Percentiles rank a stretch among this genome's conserved stretches.
Evolutionary conservation across 1,139 yeast genomes (phyloP).

Genomic region (Candida smagusa): DNA sequence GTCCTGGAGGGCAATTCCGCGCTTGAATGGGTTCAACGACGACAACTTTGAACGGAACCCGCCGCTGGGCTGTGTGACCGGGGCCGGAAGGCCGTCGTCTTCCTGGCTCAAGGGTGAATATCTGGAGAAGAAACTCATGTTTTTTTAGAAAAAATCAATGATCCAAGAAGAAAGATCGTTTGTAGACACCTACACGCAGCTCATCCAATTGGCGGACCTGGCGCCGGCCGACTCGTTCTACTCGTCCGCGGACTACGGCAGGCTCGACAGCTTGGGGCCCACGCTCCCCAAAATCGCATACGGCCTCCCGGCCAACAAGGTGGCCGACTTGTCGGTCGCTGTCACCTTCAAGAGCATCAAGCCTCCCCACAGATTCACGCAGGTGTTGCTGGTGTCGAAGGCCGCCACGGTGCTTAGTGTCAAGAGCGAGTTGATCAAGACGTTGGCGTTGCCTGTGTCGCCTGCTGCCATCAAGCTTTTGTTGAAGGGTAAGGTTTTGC

Average conservation of each 20-base stretch:
- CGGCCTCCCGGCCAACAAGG: conserved; percentile 23
- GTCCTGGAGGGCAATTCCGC: conserved; percentile 25
- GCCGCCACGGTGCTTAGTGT: conserved; percentile 32
- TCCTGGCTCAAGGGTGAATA: conserved; percentile 34
- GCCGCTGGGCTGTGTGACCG: conserved; percentile 28
- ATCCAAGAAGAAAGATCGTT: conserved; percentile 22
- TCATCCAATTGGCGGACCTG: conserved; percentile 25
- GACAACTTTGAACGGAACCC: conserved; percentile 26
- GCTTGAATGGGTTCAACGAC: conserved; percentile 38
- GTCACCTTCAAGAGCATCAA: conserved; percentile 40
- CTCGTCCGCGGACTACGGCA: conserved; percentile 30
- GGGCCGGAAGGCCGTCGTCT: conserved; percentile 40
- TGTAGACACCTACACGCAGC: conserved; percentile 33
- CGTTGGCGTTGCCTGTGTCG: conserved; percentile 23
- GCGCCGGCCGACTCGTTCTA: conserved; percentile 27
- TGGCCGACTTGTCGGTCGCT: conserved; percentile 6
- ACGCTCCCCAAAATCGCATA: conserved; percentile 31
- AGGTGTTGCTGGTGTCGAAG: conserved; percentile 22
- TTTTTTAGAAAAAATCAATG: conserved; percentile 4
- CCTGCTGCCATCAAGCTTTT: conserved; percentile 36
- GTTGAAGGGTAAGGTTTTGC: conserved; percentile 44
- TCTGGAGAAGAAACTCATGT: conserved; percentile 10
- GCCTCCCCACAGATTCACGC: conserved; percentile 41
- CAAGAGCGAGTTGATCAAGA: conserved; percentile 29
- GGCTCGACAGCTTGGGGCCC: conserved; percentile 39